Evolutionary conservation across 371 early-diverging fungal genomes (phyloP).

Genomic region (Rhizopus arrhizus): DNA sequence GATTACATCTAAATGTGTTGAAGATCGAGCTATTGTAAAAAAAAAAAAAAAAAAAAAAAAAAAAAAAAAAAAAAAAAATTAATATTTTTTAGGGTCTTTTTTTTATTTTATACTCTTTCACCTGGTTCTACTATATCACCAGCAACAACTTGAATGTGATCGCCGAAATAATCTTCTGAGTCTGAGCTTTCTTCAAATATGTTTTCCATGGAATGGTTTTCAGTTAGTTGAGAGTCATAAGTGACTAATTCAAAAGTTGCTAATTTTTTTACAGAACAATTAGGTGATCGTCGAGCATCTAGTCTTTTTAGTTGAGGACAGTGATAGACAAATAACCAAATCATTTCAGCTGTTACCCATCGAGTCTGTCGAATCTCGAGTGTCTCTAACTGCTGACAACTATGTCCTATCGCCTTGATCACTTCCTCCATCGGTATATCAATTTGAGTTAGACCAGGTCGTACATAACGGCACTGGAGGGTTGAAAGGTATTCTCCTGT

Average conservation of each 20-base stretch:
- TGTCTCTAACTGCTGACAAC: conserved; percentile 47
- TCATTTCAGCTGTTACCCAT: conserved; percentile 59
- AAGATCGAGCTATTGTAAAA: too few relatives aligned
- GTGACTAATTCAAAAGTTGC: conserved; percentile 14
- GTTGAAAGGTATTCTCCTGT: conserved; percentile 66
- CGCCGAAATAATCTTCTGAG: too few relatives aligned
- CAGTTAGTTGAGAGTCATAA: not conserved
- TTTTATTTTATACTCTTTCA: too few relatives aligned
- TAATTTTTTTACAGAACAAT: conserved; percentile 45
- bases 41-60: too few relatives aligned
- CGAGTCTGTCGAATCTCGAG: conserved; percentile 59
- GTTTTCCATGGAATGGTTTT: not conserved
- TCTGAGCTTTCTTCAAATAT: too few relatives aligned
- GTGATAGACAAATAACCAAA: conserved; percentile 46
- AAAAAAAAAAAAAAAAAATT: too few relatives aligned
- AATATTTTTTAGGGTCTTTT: too few relatives aligned
- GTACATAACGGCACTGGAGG: conserved; percentile 49
- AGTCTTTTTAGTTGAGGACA: conserved; percentile 43
- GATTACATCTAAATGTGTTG: too few relatives aligned
- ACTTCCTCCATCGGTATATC: conserved; percentile 47
- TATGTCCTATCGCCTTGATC: conserved; percentile 47
- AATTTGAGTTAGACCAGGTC: conserved; percentile 57
- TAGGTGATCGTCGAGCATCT: conserved; percentile 51
- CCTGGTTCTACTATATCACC: too few relatives aligned
- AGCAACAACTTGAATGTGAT: too few relatives aligned